Percentiles rank a stretch among this genome's conserved stretches.
These are phyloP conservation scores for Thoreauomyces humboldtii DNA, from an alignment of 192 early-diverging fungal species.

Conservation along the genomic window DNA sequence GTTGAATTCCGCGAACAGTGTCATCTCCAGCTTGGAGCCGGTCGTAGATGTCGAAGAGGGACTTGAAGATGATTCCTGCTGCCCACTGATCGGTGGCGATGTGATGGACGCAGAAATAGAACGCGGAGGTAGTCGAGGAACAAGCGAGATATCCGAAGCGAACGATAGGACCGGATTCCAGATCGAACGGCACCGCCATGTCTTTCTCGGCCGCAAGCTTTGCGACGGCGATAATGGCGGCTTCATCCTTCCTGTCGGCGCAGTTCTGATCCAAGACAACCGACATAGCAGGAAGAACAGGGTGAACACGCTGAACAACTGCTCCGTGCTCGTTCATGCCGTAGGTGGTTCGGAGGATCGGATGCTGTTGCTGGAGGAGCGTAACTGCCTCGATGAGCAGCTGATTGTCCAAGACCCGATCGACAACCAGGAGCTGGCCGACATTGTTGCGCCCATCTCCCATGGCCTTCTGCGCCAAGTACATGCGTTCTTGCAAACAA, in stretches of 20 bases:
- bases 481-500: constrained; percentile 8
- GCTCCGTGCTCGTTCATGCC: neutral
- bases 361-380: neutral
- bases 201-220: neutral
- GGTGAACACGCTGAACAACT: constrained; percentile 2
- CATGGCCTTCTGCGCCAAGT: constrained; percentile 1
- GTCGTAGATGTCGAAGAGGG: neutral
- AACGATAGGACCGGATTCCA: neutral
- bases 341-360: constrained; percentile 11
- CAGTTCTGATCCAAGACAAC: too few relatives aligned
- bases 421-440: neutral
- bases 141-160: neutral
- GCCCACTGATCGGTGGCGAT: constrained; percentile 2
- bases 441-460: constrained; percentile 5
- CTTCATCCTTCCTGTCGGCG: too few relatives aligned
- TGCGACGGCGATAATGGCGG: neutral
- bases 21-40: neutral
- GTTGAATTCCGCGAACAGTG: neutral
- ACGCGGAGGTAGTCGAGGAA: neutral
- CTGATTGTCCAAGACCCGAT: neutral
- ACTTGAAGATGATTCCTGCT: neutral
- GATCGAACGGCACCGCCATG: constrained; percentile 3
- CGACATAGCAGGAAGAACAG: neutral
- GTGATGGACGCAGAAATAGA: constrained; percentile 14
- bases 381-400: neutral